These are phyloP conservation scores for Scenedesmus sp. DNA, from an alignment of 163 green algal genomes.

Conservation along the genomic window DNA sequence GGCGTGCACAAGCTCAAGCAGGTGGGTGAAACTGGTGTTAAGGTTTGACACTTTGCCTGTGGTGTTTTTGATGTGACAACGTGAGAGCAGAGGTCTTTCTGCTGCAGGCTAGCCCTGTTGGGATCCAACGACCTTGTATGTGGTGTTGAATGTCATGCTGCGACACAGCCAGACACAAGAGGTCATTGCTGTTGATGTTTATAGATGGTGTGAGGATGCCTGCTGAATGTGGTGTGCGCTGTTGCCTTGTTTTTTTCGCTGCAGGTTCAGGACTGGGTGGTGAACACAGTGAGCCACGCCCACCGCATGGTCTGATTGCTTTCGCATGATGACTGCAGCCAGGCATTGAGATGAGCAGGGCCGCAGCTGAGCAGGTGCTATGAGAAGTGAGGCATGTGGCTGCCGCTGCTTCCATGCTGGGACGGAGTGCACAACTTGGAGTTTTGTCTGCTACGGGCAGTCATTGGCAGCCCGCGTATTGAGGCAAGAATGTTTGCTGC, in stretches of 20 bases:
- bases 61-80: background rate
- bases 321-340: no score
- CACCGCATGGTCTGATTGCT: constrained; percentile 33
- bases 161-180: background rate
- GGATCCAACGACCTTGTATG: no score
- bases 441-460: no score
- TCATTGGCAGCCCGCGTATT: no score
- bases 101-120: no score
- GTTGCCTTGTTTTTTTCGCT: background rate
- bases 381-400: no score
- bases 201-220: background rate
- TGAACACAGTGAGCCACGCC: constrained; percentile 14
- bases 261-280: constrained; percentile 41
- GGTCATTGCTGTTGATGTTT: no score
- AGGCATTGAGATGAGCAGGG: background rate
- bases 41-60: background rate
- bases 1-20: constrained; percentile 36
- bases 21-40: background rate
- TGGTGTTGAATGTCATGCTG: background rate
- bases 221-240: background rate
- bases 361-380: background rate
- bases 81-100: no score
- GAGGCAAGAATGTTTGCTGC: no score
- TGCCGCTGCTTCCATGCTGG: no score
- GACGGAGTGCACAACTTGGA: no score